phyloP scores from a whole-genome alignment of 306 rosid genomes.

The Fragaria iinumae region DNA sequence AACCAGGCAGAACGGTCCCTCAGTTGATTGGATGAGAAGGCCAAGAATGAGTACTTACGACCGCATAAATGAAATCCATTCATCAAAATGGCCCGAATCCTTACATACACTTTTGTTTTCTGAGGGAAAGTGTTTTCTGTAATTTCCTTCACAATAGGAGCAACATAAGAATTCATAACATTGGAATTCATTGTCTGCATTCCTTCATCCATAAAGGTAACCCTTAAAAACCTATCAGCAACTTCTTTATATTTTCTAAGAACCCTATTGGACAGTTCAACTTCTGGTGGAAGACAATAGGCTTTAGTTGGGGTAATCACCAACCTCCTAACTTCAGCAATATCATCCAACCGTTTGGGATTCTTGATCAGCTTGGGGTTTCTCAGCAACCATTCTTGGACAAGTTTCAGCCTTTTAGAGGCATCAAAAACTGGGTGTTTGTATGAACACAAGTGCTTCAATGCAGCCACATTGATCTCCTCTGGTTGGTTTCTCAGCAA shows the following conservation, averaged over 20 bases:
- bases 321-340: slow-evolving; percentile 72
- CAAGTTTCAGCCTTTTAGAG: slow-evolving; percentile 46
- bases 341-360: slow-evolving; percentile 50
- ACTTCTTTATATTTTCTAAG: slow-evolving; percentile 62
- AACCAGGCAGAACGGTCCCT: slow-evolving; percentile 93
- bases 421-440: slow-evolving; percentile 67
- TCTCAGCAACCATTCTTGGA: slow-evolving; percentile 68
- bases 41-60: slow-evolving; percentile 67
- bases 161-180: slow-evolving; percentile 59
- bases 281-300: slow-evolving; percentile 75
- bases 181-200: slow-evolving; percentile 59
- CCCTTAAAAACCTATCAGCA: slow-evolving; percentile 76
- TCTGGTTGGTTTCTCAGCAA: slow-evolving; percentile 53
- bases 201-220: slow-evolving; percentile 92
- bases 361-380: slow-evolving; percentile 62
- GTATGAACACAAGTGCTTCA: slow-evolving; percentile 64
- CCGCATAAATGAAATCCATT: slow-evolving; percentile 67
- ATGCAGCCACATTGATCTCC: slow-evolving; percentile 74
- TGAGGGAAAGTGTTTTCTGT: slow-evolving; percentile 49
- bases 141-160: slow-evolving; percentile 72
- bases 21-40: slow-evolving; percentile 83
- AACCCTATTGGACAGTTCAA: slow-evolving; percentile 82
- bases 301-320: slow-evolving; percentile 86
- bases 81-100: slow-evolving; percentile 54
- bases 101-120: slow-evolving; percentile 50